Evolutionary conservation across 306 rosid species (phyloP).

Genomic region (Macrotyloma uniflorum): DNA sequence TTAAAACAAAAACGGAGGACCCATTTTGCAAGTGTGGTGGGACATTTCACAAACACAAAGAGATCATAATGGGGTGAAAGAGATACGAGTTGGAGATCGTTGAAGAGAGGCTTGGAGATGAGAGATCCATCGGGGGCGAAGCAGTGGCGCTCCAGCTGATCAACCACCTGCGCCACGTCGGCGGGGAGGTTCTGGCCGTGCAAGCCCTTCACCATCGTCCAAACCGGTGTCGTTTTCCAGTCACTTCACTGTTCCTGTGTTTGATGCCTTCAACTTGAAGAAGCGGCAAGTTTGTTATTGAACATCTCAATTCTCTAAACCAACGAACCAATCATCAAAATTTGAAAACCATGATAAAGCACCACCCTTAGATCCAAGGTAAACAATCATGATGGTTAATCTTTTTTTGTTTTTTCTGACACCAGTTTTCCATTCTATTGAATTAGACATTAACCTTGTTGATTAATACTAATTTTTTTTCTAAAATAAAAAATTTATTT

Average conservation of each 20-base stretch:
- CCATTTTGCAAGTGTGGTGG: conserved; percentile 11
- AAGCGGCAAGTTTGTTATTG: background rate
- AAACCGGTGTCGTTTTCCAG: conserved; percentile 38
- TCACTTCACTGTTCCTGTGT: background rate
- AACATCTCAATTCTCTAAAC: background rate
- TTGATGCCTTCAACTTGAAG: background rate
- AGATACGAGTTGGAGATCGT: conserved; percentile 77
- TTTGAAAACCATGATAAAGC: too few species aligned
- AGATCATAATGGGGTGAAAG: conserved; percentile 11
- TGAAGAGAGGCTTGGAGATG: conserved; percentile 74
- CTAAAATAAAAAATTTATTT: too few species aligned
- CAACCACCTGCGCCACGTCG: conserved; percentile 74
- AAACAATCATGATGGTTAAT: too few species aligned
- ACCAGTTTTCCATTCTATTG: too few species aligned
- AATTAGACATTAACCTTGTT: too few species aligned
- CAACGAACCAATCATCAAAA: background rate
- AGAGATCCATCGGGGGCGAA: conserved; percentile 92
- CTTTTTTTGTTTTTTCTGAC: too few species aligned
- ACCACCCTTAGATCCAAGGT: too few species aligned
- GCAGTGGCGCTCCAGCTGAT: conserved; percentile 94
- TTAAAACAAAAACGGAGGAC: background rate
- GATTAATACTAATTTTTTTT: too few species aligned
- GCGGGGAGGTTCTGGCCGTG: conserved; percentile 74
- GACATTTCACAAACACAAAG: conserved; percentile 31
- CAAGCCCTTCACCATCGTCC: conserved; percentile 70